Percentiles rank a stretch among this genome's conserved stretches.
These are phyloP conservation scores for Aegilops umbellulata DNA, from an alignment of 176 grass and related monocot genomes.

Conservation along the genomic window DNA sequence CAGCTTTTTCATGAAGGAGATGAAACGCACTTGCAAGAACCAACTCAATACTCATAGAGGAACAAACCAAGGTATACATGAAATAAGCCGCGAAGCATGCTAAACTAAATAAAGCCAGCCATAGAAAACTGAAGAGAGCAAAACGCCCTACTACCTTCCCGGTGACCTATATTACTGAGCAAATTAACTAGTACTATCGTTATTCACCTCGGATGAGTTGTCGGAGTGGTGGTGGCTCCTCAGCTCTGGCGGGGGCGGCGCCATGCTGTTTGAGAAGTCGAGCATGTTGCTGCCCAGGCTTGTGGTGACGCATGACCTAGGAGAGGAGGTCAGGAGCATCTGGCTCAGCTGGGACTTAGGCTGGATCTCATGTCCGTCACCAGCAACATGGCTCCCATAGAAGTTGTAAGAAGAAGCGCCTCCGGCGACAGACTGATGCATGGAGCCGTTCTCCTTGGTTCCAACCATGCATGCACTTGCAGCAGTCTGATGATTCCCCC, in stretches of 20 bases:
- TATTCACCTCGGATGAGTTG: slow-evolving; percentile 84
- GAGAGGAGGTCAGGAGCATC: slow-evolving; percentile 71
- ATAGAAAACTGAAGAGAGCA: background rate
- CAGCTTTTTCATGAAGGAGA: slow-evolving; percentile 17
- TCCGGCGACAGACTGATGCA: background rate
- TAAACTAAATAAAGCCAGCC: background rate
- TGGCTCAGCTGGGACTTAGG: slow-evolving; percentile 71
- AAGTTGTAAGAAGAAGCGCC: slow-evolving; percentile 35
- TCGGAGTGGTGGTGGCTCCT: slow-evolving; percentile 53
- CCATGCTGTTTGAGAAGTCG: slow-evolving; percentile 69
- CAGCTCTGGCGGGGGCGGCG: slow-evolving; percentile 37
- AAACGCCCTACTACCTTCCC: background rate
- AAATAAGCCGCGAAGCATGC: background rate
- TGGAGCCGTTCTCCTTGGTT: slow-evolving; percentile 46
- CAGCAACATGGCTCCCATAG: slow-evolving; percentile 34
- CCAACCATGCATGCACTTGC: slow-evolving; percentile 27
- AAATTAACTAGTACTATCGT: background rate
- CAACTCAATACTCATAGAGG: background rate
- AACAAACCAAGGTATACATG: background rate
- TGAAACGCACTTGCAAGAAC: background rate
- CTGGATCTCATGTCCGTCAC: slow-evolving; percentile 63
- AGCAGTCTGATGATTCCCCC: slow-evolving; percentile 35
- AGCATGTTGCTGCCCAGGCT: slow-evolving; percentile 89
- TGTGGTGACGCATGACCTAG: slow-evolving; percentile 78
- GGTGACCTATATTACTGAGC: background rate